Conservation (phyloP, 305 asterid genomes). For the Ajuga reptans region DNA sequence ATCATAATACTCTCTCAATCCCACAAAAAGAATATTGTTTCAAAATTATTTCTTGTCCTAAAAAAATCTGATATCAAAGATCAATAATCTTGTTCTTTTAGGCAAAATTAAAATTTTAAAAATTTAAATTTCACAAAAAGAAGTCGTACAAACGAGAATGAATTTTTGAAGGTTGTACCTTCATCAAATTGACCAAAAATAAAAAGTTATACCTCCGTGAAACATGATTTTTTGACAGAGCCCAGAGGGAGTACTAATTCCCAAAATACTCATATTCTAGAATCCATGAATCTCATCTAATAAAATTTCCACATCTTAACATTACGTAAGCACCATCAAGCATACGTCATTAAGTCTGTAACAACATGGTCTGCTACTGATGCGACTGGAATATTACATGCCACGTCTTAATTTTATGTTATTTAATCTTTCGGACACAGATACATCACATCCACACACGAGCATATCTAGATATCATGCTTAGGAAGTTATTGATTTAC, state of each 20-base stretch:
- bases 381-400: not conserved
- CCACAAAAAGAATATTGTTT: too few species aligned
- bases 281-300: not conserved
- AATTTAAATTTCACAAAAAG: too few species aligned
- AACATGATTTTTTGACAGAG: too few species aligned
- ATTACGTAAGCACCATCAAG: slow-evolving; percentile 8
- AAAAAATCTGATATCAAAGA: too few species aligned
- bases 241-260: not conserved
- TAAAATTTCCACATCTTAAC: slow-evolving; percentile 7
- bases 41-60: too few species aligned
- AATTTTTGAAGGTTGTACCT: too few species aligned
- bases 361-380: not conserved
- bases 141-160: too few species aligned
- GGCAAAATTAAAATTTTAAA: too few species aligned
- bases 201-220: too few species aligned
- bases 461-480: slow-evolving; percentile 5
- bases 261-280: not conserved
- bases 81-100: too few species aligned
- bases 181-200: too few species aligned
- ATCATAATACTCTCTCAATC: not conserved
- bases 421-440: not conserved
- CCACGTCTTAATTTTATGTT: not conserved
- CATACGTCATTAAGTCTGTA: not conserved
- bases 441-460: not conserved
- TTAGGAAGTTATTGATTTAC: not conserved